These are phyloP conservation scores for Aureobasidium sp. DNA, from an alignment of 2,329 filamentous ascomycete species.

Conservation along the genomic window DNA sequence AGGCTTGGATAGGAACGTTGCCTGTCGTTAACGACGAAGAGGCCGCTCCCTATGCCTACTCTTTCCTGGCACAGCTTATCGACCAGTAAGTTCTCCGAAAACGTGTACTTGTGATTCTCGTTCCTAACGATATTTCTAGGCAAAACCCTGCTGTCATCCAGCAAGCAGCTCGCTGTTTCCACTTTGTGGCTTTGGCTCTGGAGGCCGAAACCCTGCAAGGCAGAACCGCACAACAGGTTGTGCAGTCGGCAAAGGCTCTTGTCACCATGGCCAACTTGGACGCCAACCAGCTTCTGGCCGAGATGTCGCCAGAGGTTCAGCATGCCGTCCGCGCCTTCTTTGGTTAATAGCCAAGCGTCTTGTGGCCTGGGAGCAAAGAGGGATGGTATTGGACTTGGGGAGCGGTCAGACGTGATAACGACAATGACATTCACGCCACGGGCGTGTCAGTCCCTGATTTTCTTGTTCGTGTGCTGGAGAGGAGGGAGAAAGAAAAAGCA, in stretches of 20 bases:
- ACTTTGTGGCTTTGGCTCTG: conserved; percentile 77
- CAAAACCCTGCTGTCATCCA: conserved; percentile 75
- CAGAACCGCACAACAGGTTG: conserved; percentile 70
- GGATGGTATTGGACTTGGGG: background rate
- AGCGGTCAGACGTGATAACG: background rate
- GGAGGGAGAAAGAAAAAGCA: background rate
- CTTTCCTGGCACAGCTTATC: conserved; percentile 84
- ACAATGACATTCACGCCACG: background rate
- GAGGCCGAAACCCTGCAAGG: conserved; percentile 87
- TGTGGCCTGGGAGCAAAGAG: background rate
- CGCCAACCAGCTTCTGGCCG: conserved; percentile 65
- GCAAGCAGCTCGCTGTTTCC: conserved; percentile 75
- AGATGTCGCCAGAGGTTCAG: conserved; percentile 74
- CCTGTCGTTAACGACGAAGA: conserved; percentile 95
- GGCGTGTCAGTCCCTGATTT: background rate
- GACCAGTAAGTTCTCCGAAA: conserved; percentile 67
- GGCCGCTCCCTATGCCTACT: conserved; percentile 91
- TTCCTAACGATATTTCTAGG: conserved; percentile 44
- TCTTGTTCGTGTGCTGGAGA: background rate
- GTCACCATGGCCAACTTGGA: conserved; percentile 68
- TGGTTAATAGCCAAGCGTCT: conserved; percentile 21
- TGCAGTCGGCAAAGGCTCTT: conserved; percentile 69
- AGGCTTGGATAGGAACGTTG: conserved; percentile 85
- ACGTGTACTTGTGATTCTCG: background rate
- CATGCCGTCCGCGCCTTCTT: conserved; percentile 43